Evolutionary conservation across 2,329 filamentous ascomycete genomes (phyloP).

Genomic region (Nemania diffusa): DNA sequence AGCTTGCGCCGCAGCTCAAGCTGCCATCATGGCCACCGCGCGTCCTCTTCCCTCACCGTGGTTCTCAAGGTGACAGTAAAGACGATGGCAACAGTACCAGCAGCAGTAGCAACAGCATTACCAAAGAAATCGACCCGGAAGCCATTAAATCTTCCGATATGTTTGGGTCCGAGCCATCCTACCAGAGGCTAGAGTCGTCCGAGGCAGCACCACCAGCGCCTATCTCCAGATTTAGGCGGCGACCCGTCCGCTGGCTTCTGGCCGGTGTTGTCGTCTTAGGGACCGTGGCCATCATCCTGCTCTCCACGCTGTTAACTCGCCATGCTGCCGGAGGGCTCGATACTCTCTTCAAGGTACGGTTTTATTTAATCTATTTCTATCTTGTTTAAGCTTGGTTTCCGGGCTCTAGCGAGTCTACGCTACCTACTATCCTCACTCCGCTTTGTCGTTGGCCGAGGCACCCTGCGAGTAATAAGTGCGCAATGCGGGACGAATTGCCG

Average conservation of each 20-base stretch:
- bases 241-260: conserved; percentile 23
- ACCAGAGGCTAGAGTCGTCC: conserved; percentile 24
- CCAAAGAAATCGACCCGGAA: conserved; percentile 13
- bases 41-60: conserved; percentile 20
- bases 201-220: not conserved
- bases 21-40: conserved; percentile 37
- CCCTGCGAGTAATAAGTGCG: not conserved
- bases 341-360: conserved; percentile 36
- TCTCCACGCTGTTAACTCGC: conserved; percentile 35
- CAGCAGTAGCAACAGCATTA: not conserved
- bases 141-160: conserved; percentile 23
- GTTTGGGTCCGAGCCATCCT: conserved; percentile 27
- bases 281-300: conserved; percentile 32
- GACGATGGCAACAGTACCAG: not conserved
- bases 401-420: not conserved
- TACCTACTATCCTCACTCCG: too few species aligned
- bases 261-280: conserved; percentile 28
- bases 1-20: conserved; percentile 26
- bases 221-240: conserved; percentile 12
- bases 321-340: conserved; percentile 19
- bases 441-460: conserved; percentile 6
- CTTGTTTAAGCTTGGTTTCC: not conserved
- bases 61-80: conserved; percentile 13
- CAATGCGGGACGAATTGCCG: conserved; percentile 27
- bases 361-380: not conserved